A percentile compares a stretch with the other conserved stretches of the same genome.
These are phyloP conservation scores for Graphilbum ipis-grandicollis DNA, from an alignment of 2,329 filamentous ascomycete species.

Conservation along the genomic window DNA sequence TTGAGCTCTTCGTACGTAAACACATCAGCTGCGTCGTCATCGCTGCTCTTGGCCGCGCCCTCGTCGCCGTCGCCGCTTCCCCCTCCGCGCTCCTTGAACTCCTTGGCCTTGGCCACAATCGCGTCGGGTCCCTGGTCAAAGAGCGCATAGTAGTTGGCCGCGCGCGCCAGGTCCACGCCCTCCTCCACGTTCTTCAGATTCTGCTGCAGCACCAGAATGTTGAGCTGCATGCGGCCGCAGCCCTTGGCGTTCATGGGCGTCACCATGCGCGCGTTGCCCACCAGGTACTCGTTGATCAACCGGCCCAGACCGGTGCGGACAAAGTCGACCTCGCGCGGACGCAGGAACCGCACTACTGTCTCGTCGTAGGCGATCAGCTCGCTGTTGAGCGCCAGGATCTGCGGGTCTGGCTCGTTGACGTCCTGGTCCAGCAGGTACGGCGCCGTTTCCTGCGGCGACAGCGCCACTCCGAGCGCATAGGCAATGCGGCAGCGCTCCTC, in stretches of 20 bases:
- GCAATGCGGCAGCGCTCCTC: conserved; percentile 77
- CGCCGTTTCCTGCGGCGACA: conserved; percentile 39
- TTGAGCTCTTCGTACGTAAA: conserved; percentile 53
- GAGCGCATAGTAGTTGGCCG: conserved; percentile 51
- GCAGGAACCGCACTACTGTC: conserved; percentile 56
- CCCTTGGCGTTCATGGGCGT: conserved; percentile 73
- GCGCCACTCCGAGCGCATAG: conserved; percentile 51
- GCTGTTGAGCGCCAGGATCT: conserved; percentile 67
- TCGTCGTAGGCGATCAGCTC: conserved; percentile 81
- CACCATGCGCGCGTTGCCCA: conserved; percentile 53
- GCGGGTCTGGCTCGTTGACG: conserved; percentile 60
- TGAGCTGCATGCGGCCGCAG: conserved; percentile 75
- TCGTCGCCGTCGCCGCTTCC: conserved; percentile 10
- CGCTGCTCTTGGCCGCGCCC: conserved; percentile 13
- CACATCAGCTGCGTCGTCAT: conserved; percentile 19
- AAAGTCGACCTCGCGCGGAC: conserved; percentile 53
- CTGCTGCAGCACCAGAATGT: conserved; percentile 88
- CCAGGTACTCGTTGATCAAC: conserved; percentile 64
- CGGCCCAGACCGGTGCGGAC: conserved; percentile 60
- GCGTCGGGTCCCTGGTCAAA: conserved; percentile 49
- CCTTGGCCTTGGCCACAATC: conserved; percentile 44
- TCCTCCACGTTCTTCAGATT: conserved; percentile 87
- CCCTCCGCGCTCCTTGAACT: conserved; percentile 17
- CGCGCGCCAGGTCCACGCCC: conserved; percentile 43
- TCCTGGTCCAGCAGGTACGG: conserved; percentile 53